Percentiles rank a stretch among this genome's conserved stretches.
phyloP scores from a whole-genome alignment of 2,329 filamentous ascomycete genomes.

The Furcasterigmium sp. region DNA sequence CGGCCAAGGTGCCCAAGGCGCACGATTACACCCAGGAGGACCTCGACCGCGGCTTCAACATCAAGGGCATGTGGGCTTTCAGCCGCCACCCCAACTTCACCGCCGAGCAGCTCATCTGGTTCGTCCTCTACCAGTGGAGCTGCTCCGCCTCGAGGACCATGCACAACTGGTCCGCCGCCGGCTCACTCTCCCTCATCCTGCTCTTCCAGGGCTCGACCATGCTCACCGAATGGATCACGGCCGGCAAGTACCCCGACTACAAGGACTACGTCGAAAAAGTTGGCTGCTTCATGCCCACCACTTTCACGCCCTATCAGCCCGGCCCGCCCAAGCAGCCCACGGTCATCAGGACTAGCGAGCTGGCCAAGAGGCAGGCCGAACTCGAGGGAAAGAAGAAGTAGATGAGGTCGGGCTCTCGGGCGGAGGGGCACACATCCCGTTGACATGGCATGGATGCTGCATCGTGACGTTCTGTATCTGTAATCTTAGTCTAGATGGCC shows the following conservation, averaged over 20 bases:
- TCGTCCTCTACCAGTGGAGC: slow-evolving; percentile 82
- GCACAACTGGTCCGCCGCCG: slow-evolving; percentile 74
- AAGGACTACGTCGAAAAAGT: slow-evolving; percentile 76
- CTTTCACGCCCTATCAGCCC: slow-evolving; percentile 35
- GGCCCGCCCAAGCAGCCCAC: slow-evolving; percentile 30
- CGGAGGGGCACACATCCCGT: no score
- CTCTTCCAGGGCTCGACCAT: slow-evolving; percentile 88
- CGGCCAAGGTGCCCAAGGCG: slow-evolving; percentile 61
- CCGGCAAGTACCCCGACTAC: slow-evolving; percentile 85
- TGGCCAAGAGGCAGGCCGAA: slow-evolving; percentile 37
- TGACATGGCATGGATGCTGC: no score
- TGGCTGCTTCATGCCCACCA: slow-evolving; percentile 72
- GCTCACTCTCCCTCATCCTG: slow-evolving; percentile 63
- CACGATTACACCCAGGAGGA: slow-evolving; percentile 61
- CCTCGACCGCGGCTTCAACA: slow-evolving; percentile 84
- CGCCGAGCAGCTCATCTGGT: slow-evolving; percentile 87
- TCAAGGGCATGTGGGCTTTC: slow-evolving; percentile 78
- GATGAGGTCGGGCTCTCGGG: background rate
- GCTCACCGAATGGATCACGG: slow-evolving; percentile 78
- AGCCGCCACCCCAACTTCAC: slow-evolving; percentile 94
- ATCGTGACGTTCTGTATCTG: background rate
- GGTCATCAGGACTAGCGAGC: slow-evolving; percentile 45
- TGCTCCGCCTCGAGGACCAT: slow-evolving; percentile 66
- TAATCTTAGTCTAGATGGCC: slow-evolving; percentile 13
- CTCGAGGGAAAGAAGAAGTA: slow-evolving; percentile 21